phyloP scores from a whole-genome alignment of 495 filamentous ascomycete species.

The Penicillium herquei region DNA sequence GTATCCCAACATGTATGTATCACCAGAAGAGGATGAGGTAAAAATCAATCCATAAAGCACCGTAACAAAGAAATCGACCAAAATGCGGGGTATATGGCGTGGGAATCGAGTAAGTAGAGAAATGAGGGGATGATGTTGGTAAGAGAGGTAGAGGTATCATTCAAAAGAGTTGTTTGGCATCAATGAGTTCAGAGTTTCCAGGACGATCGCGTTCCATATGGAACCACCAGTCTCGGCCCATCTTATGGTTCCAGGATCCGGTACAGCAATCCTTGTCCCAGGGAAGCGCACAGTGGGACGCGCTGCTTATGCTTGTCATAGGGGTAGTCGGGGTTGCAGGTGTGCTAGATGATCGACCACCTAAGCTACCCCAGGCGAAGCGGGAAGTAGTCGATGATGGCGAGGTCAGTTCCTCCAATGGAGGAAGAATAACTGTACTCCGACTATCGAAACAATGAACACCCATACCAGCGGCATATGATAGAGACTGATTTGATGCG shows the following conservation, averaged over 20 bases:
- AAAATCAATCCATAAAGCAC: conserved; percentile 12
- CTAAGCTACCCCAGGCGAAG: conserved; percentile 42
- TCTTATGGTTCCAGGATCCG: conserved; percentile 48
- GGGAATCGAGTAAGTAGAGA: conserved; percentile 11
- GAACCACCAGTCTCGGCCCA: conserved; percentile 50
- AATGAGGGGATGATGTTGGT: not conserved
- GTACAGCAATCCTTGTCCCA: conserved; percentile 50
- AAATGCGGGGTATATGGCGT: conserved; percentile 32
- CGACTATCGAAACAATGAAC: conserved; percentile 40
- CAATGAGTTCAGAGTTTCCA: conserved; percentile 37
- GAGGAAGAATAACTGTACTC: conserved; percentile 16
- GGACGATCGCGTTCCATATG: conserved; percentile 50
- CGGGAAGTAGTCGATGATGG: conserved; percentile 36
- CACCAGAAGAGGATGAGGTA: conserved; percentile 1
- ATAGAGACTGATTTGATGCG: conserved; percentile 41
- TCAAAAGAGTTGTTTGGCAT: conserved; percentile 42
- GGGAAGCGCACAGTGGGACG: conserved; percentile 28
- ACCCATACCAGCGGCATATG: conserved; percentile 40
- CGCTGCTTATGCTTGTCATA: conserved; percentile 32
- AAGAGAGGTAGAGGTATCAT: not conserved
- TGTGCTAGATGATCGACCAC: conserved; percentile 32
- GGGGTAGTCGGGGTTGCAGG: conserved; percentile 40
- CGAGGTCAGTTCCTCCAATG: conserved; percentile 34
- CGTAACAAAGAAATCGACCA: conserved; percentile 17
- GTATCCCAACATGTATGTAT: conserved; percentile 6